A percentile compares a stretch with the other conserved stretches of the same genome.
phyloP scores from a whole-genome alignment of 176 grass and related monocot species.

The maize (Zea mays) region Zm-B73-REFERENCE-NAM-5.0 NC_050099.1:18297001-18297500 shows the following conservation, averaged over 20 bases:
- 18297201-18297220: slow-evolving; percentile 70
- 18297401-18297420: slow-evolving; percentile 70
- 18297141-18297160: slow-evolving; percentile 48
- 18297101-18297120: slow-evolving; percentile 50
- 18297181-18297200: slow-evolving; percentile 36
- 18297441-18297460: slow-evolving; percentile 74
- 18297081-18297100: slow-evolving; percentile 41
- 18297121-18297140: slow-evolving; percentile 45
- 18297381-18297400: slow-evolving; percentile 23
- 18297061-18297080: slow-evolving; percentile 71
- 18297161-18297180: slow-evolving; percentile 12
- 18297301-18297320: slow-evolving; percentile 54
- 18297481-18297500: slow-evolving; percentile 32
- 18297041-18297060: slow-evolving; percentile 45
- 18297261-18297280: slow-evolving; percentile 20
- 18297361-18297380: slow-evolving; percentile 27
- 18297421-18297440: slow-evolving; percentile 49
- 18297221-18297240: slow-evolving; percentile 47
- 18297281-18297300: slow-evolving; percentile 33
- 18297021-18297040: slow-evolving; percentile 24
- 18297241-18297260: slow-evolving; percentile 48
- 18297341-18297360: slow-evolving; percentile 70
- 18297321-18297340: slow-evolving; percentile 65
- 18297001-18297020: slow-evolving; percentile 86
- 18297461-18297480: slow-evolving; percentile 87